phyloP scores from a whole-genome alignment of 2,329 filamentous ascomycete species.

The Claviceps humidiphila region DNA sequence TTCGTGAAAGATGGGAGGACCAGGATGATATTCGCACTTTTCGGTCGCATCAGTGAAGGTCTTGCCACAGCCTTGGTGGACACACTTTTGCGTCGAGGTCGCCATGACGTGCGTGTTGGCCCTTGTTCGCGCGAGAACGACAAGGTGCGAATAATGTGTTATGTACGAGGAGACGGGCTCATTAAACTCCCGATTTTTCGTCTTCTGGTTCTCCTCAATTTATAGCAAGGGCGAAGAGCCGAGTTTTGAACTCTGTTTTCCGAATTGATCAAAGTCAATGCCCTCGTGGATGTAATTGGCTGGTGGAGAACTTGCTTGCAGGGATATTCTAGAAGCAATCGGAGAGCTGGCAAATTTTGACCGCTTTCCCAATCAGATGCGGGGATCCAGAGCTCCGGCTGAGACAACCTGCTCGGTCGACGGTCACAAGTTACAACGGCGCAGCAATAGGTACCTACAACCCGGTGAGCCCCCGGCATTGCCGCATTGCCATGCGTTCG shows the following conservation, averaged over 20 bases:
- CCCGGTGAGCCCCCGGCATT: no score
- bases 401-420: no score
- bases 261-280: no score
- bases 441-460: no score
- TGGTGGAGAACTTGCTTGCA: slow-evolving; percentile 10
- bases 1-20: slow-evolving; percentile 90
- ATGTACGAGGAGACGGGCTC: not conserved
- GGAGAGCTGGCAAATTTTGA: slow-evolving; percentile 8
- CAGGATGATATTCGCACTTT: slow-evolving; percentile 82
- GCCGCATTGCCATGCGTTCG: no score
- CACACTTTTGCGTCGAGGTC: slow-evolving; percentile 78
- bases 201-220: not conserved
- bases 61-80: slow-evolving; percentile 94
- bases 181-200: not conserved
- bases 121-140: not conserved
- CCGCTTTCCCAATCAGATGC: slow-evolving; percentile 23
- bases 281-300: not conserved
- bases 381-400: slow-evolving; percentile 11
- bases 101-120: slow-evolving; percentile 4
- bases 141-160: not conserved
- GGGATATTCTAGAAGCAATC: slow-evolving; percentile 28
- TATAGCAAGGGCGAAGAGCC: not conserved
- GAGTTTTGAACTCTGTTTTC: no score
- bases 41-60: slow-evolving; percentile 69
- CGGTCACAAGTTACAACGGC: no score